A percentile compares a stretch with the other conserved stretches of the same genome.
phyloP scores from a whole-genome alignment of 805 yeast species.

The Nakazawaea peltata region DNA sequence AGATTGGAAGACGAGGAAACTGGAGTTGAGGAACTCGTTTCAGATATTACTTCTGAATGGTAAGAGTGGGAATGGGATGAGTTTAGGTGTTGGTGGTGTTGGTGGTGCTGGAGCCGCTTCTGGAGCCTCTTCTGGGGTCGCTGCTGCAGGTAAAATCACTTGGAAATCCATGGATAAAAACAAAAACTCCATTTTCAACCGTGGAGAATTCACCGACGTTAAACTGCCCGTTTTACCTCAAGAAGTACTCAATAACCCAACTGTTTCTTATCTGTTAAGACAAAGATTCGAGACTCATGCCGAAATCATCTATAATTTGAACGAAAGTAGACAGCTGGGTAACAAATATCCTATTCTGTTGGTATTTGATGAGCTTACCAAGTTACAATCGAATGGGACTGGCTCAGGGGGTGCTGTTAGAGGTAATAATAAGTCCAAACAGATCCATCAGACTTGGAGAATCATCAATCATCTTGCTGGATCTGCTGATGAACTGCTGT shows the following conservation, averaged over 20 bases:
- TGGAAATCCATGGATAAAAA: constrained; percentile 24
- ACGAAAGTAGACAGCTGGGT: constrained; percentile 39
- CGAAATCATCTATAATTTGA: constrained; percentile 58
- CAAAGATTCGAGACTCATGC: constrained; percentile 71
- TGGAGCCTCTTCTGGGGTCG: constrained; percentile 1
- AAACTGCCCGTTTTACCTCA: constrained; percentile 12
- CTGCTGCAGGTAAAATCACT: constrained; percentile 11
- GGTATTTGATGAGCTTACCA: constrained; percentile 53
- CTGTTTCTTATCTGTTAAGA: constrained; percentile 29
- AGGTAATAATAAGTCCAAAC: constrained; percentile 45
- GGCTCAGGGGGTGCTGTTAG: background rate
- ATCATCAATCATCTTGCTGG: constrained; percentile 44
- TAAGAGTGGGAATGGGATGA: background rate
- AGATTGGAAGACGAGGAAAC: constrained; percentile 80
- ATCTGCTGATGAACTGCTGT: constrained; percentile 24
- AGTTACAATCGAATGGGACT: constrained; percentile 39
- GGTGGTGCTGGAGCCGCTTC: too few species aligned
- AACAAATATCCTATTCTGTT: constrained; percentile 48
- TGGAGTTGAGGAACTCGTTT: constrained; percentile 63
- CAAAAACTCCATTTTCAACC: constrained; percentile 19
- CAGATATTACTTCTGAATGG: constrained; percentile 26
- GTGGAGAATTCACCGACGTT: constrained; percentile 22
- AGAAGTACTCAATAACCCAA: constrained; percentile 20
- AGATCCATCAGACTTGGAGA: constrained; percentile 67
- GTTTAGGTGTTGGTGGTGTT: too few species aligned